phyloP scores from a whole-genome alignment of 2,329 filamentous ascomycete species.

The Aspergillus neoniger region DNA sequence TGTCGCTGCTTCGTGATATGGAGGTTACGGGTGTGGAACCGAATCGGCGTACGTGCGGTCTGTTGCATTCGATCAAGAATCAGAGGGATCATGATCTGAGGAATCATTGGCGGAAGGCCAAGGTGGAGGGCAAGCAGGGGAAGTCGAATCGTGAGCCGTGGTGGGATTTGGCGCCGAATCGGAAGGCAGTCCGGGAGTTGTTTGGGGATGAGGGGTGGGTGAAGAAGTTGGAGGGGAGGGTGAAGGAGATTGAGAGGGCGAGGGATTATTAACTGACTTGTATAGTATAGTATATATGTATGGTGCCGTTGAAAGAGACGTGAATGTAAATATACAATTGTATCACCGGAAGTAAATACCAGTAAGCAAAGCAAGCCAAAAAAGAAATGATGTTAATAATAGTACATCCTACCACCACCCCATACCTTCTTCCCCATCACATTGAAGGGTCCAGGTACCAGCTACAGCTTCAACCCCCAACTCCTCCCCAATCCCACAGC shows the following conservation, averaged over 20 bases:
- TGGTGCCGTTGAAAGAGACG: no score
- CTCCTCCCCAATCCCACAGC: slow-evolving; percentile 81
- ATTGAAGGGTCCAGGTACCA: neutral
- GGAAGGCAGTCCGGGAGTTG: slow-evolving; percentile 31
- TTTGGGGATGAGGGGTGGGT: slow-evolving; percentile 31
- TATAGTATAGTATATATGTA: no score
- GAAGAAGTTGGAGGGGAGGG: slow-evolving; percentile 20
- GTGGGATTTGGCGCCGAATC: slow-evolving; percentile 37
- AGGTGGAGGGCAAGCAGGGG: neutral
- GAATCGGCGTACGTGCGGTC: slow-evolving; percentile 33
- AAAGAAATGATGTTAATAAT: neutral
- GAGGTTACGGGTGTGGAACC: slow-evolving; percentile 44
- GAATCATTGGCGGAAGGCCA: slow-evolving; percentile 12
- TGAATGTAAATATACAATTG: slow-evolving; percentile 2
- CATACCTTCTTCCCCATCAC: neutral
- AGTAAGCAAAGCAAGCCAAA: neutral
- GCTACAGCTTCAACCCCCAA: slow-evolving; percentile 77
- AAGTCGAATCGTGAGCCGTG: slow-evolving; percentile 23
- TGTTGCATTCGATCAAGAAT: slow-evolving; percentile 35
- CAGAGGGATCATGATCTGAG: slow-evolving; percentile 28
- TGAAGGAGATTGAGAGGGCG: slow-evolving; percentile 10
- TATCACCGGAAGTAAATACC: neutral
- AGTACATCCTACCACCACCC: slow-evolving; percentile 2
- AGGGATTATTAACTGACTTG: neutral
- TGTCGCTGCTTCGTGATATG: slow-evolving; percentile 47